Evolutionary conservation across 208 protist genomes (phyloP), one percentile per base, ranked within the genome.

Genomic region (Leishmania amazonensis): DNA sequence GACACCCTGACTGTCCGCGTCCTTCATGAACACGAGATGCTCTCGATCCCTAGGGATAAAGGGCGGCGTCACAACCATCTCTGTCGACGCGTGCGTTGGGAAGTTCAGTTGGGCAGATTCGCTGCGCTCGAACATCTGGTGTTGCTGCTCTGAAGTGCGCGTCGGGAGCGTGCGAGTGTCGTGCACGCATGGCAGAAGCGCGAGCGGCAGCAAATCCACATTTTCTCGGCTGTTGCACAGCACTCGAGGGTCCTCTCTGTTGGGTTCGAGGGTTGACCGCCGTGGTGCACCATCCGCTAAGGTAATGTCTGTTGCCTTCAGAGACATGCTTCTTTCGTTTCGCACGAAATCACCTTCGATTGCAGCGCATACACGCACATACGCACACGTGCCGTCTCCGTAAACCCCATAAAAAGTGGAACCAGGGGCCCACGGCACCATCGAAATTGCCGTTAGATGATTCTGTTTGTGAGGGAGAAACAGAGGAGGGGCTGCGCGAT

Each of bases 11-110:
- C 70, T 75, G 58, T 88, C 80, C 3, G 51, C 71, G 74, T 81
- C 75, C 11, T 78, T 47, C 79, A 85, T 82, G 60, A 88, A 88
- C 65, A 90, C 86, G 70, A 68, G 74, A 74, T 90, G 87, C 54
- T 88, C 71, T 5, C 85, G 81, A 5, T 77, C 67, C 24, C 79
- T 88, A 38, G 87, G 87, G 28, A 87, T 65, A 47, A 87, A 88
- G 8, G 87, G 84, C 40, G 87, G 84, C 21, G 81, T 80, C 31
- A 78, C 78, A 17, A 83, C 75, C 58, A 58, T 83, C 64, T 81
- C 74, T 2, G 73, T 51, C 31, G 73, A 72, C 7, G 82, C 75
- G 71, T 49, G 35, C 47, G 28, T 11, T 53, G 9, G 28, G 65
- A 49, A 40, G 28, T 57, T 9, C 13, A 75, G 28, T 28, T 6